These are phyloP conservation scores for Hypoxylon sp. DNA, from an alignment of 2,329 filamentous ascomycete species.

Conservation along the genomic window DNA sequence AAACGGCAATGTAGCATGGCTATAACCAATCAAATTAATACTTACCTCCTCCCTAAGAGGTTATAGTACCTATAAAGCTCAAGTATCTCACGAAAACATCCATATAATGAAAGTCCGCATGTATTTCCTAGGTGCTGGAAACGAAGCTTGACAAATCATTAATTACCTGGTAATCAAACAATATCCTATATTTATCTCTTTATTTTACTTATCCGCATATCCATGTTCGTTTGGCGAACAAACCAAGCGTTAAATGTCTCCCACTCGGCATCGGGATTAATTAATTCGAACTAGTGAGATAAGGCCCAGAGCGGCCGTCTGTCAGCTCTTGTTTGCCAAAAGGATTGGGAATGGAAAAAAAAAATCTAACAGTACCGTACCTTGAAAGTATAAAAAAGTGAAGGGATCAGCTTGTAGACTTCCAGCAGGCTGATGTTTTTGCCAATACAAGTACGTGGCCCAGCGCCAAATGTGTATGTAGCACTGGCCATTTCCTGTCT, in stretches of 20 bases:
- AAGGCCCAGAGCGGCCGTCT: neutral
- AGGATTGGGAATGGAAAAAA: neutral
- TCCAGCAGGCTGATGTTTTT: constrained; percentile 43
- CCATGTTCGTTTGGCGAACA: neutral
- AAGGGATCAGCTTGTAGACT: constrained; percentile 38
- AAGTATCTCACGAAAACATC: neutral
- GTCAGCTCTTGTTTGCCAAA: neutral
- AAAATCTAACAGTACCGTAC: neutral
- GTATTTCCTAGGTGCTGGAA: neutral
- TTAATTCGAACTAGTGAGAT: neutral
- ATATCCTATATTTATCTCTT: neutral
- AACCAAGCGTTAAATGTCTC: constrained; percentile 1
- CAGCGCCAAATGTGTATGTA: constrained; percentile 5
- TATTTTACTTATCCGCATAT: neutral
- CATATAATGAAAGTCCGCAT: neutral
- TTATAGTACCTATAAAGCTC: too few species aligned
- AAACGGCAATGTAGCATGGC: neutral
- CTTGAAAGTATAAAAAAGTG: constrained; percentile 1
- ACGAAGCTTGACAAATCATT: neutral
- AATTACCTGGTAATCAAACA: too few species aligned
- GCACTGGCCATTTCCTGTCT: constrained; percentile 2
- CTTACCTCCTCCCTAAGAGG: neutral
- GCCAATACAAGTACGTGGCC: constrained; percentile 40
- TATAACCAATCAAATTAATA: neutral
- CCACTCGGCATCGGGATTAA: neutral